Base-by-base conservation (phyloP, 2,329 filamentous ascomycete species). In the Rhytidhysteron rufulum region DNA sequence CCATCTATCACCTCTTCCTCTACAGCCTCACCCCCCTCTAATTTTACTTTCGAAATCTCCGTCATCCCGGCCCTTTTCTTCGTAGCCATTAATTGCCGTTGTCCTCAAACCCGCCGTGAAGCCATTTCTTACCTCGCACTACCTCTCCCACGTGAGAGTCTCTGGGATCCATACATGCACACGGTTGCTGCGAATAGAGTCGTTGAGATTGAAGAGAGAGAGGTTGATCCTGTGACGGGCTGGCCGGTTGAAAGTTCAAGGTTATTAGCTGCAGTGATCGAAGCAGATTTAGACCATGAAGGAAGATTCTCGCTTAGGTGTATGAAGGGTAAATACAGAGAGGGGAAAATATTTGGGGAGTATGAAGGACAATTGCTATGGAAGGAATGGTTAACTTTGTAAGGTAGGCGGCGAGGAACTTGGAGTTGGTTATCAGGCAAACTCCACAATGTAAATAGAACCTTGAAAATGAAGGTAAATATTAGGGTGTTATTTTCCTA, bases 141-240 rank as follows among this genome's bases (percentile, higher is more conserved):
- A 2, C 38, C 51, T 5, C 32, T 43, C 3, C 48, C 50, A 1
- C 50, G 52, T 2, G 50, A 57, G 41, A 52, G 43, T 7, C 44
- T 54, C 11, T 54, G 50, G 47, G 50, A 57, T 19, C 39, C 48
- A 15, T 34, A 50, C 6, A 44, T 50, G 21, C 42, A 49, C 16
- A 33, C 36, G 2, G 33, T 48, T 3, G 49, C 54, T 19, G 42
- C 48, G 11, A 42, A 43, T 19, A 46, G 54, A n/a, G 43, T 49
- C 3, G 48, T 55, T 17, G 44, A 54, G 22, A 52, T 57, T 9
- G 50, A 57, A 34, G 50, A 57, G 32, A 37, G 21, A 15, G 44
- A 48, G n/a, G 39, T 54, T 1, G 50, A 55, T 45, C 47, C 47
- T 1, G 17, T 8, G 13, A 51, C 37, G 4, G 49, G 49, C 4